A percentile compares a stretch with the other conserved stretches of the same genome.
Evolutionary conservation across 2,329 filamentous ascomycete species (phyloP).

Genomic region (Sporothrix globosa): DNA sequence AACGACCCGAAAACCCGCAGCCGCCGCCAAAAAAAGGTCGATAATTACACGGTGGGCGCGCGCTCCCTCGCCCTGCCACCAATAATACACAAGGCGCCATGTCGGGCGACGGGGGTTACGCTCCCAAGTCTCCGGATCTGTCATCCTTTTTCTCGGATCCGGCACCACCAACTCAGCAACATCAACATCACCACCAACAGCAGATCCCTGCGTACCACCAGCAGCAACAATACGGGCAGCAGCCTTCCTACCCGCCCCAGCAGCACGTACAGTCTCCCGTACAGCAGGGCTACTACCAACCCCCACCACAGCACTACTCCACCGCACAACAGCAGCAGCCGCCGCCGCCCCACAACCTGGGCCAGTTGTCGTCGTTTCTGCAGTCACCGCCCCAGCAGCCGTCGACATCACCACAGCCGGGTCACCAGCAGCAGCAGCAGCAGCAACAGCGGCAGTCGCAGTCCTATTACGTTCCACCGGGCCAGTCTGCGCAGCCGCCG

Average conservation of each 20-base stretch:
- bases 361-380: constrained; percentile 25
- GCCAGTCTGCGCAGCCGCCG: constrained; percentile 18
- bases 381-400: constrained; percentile 37
- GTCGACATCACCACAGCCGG: constrained; percentile 24
- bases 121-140: constrained; percentile 62
- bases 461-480: constrained; percentile 21
- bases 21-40: neutral
- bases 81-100: constrained; percentile 43
- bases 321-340: constrained; percentile 26
- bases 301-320: constrained; percentile 30
- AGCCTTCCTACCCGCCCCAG: constrained; percentile 34
- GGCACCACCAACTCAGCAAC: constrained; percentile 39
- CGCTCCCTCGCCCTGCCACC: neutral
- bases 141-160: constrained; percentile 56
- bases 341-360: constrained; percentile 27
- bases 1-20: constrained; percentile 3
- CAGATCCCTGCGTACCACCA: constrained; percentile 41
- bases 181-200: constrained; percentile 27
- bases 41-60: neutral
- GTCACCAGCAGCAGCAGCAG: neutral
- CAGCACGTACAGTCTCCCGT: constrained; percentile 36
- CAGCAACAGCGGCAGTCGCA: constrained; percentile 23
- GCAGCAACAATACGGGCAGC: constrained; percentile 40
- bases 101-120: constrained; percentile 57
- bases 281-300: constrained; percentile 35